Evolutionary conservation across 2,329 filamentous ascomycete genomes (phyloP).

Genomic region (Juglanconis juglandina): DNA sequence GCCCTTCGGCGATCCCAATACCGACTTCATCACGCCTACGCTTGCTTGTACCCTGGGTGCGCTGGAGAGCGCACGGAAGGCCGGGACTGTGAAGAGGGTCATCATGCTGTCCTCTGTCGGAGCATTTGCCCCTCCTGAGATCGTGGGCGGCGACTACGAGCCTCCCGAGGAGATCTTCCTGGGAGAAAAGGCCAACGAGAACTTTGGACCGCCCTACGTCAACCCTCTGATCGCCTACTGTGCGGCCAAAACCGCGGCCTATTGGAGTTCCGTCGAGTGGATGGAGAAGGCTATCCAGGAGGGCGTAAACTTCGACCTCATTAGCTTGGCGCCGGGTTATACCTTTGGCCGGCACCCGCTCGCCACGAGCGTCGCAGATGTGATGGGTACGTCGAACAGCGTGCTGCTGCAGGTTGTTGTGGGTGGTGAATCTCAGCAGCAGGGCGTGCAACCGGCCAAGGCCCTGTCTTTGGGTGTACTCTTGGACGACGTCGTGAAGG

Average conservation of each 20-base stretch:
- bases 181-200: slow-evolving; percentile 10
- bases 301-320: slow-evolving; percentile 16
- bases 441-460: neutral
- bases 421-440: neutral
- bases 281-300: slow-evolving; percentile 13
- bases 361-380: slow-evolving; percentile 5
- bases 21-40: slow-evolving; percentile 21
- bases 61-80: slow-evolving; percentile 16
- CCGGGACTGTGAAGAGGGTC: slow-evolving; percentile 20
- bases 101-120: slow-evolving; percentile 17
- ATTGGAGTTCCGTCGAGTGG: slow-evolving; percentile 12
- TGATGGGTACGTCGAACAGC: slow-evolving; percentile 13
- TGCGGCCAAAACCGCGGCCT: slow-evolving; percentile 17
- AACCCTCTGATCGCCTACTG: slow-evolving; percentile 13
- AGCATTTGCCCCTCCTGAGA: slow-evolving; percentile 5
- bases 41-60: slow-evolving; percentile 21
- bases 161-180: slow-evolving; percentile 7
- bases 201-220: slow-evolving; percentile 10
- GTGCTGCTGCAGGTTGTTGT: slow-evolving; percentile 4
- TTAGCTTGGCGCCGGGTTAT: slow-evolving; percentile 16
- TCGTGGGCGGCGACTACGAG: slow-evolving; percentile 1
- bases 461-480: neutral
- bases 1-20: slow-evolving; percentile 12
- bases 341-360: slow-evolving; percentile 15
- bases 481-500: slow-evolving; percentile 10